These are phyloP conservation scores for Cryptosporidium ubiquitum DNA, from an alignment of 169 alveolate species.

Conservation along the genomic window DNA sequence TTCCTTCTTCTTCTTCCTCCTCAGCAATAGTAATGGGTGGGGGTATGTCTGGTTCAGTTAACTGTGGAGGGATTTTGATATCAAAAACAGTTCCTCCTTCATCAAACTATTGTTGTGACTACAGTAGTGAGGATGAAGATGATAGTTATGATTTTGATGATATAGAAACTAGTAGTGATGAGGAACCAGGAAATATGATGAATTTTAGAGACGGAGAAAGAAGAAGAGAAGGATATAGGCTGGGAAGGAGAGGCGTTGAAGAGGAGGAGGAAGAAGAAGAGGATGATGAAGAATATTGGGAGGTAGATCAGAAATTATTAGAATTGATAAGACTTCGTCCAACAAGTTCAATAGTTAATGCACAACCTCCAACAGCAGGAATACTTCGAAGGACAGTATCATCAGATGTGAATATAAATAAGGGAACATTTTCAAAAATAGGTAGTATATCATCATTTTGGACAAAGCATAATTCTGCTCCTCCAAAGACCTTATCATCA, in stretches of 20 bases:
- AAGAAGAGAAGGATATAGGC: neutral
- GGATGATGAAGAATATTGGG: constrained; percentile 39
- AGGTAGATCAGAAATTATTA: constrained; percentile 29
- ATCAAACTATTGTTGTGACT: constrained; percentile 10
- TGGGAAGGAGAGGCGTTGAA: neutral
- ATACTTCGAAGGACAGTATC: constrained; percentile 53
- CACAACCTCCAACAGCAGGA: constrained; percentile 52
- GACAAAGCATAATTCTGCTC: constrained; percentile 45
- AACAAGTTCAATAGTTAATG: constrained; percentile 43
- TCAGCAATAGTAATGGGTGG: neutral
- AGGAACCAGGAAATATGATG: neutral
- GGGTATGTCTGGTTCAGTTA: neutral
- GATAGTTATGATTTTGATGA: constrained; percentile 14
- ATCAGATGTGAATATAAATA: neutral
- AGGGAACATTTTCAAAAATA: constrained; percentile 24
- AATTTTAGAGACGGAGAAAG: neutral
- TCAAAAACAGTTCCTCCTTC: neutral
- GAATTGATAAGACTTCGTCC: constrained; percentile 58
- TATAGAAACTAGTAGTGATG: constrained; percentile 4
- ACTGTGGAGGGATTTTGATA: neutral
- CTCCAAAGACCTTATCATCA: constrained; percentile 57
- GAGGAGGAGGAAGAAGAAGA: neutral
- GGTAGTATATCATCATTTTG: constrained; percentile 46
- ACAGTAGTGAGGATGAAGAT: neutral
- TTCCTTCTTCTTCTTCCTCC: neutral